phyloP scores from a whole-genome alignment of 805 yeast genomes.

The Starmerella sp. region DNA sequence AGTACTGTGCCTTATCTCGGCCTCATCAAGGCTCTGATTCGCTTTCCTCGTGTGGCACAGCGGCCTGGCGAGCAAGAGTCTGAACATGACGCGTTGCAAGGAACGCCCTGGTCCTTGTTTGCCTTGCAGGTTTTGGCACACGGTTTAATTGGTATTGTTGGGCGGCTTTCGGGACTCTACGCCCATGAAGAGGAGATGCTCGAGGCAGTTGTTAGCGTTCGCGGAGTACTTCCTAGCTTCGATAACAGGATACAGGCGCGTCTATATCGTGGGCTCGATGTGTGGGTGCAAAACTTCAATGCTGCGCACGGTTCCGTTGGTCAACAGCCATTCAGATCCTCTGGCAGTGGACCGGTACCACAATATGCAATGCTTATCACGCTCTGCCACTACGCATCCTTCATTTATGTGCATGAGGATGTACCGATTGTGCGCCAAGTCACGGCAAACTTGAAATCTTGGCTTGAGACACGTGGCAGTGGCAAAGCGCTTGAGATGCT shows the following conservation, averaged over 20 bases:
- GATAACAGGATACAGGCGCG: constrained; percentile 25
- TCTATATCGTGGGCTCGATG: constrained; percentile 26
- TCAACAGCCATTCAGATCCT: constrained; percentile 20
- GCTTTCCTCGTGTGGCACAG: constrained; percentile 25
- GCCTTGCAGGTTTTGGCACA: constrained; percentile 22
- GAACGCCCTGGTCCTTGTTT: constrained; percentile 20
- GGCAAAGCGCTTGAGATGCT: constrained; percentile 6
- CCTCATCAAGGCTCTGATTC: constrained; percentile 26
- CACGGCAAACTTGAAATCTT: constrained; percentile 22
- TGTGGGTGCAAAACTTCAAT: constrained; percentile 26
- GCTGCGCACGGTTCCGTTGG: constrained; percentile 24
- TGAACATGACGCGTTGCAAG: not conserved
- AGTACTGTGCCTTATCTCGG: constrained; percentile 25
- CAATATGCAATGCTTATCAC: constrained; percentile 23
- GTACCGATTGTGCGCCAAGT: constrained; percentile 25
- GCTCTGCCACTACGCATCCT: constrained; percentile 25
- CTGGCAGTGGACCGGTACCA: constrained; percentile 20
- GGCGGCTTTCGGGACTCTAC: constrained; percentile 18
- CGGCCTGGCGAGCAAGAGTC: not conserved
- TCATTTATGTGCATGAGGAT: constrained; percentile 26
- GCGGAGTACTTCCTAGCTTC: constrained; percentile 11
- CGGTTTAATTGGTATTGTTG: constrained; percentile 26
- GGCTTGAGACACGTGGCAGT: constrained; percentile 16
- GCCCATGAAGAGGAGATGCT: constrained; percentile 18
- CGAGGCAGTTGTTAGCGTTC: constrained; percentile 13